Conservation (phyloP, 2,329 filamentous ascomycete genomes). For the Thelonectria rubi region DNA sequence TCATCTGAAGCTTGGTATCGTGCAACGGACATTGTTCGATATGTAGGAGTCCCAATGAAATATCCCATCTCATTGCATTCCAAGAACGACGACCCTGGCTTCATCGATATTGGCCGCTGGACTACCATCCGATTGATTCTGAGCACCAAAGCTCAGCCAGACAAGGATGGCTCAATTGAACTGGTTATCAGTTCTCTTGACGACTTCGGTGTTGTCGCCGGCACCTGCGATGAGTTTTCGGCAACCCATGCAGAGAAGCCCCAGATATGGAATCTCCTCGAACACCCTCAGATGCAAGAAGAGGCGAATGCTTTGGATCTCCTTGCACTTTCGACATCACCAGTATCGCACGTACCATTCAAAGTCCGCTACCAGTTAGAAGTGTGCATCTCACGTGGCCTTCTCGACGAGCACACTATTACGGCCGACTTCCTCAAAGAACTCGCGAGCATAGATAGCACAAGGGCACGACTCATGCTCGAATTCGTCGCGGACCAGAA, state of each 20-base stretch:
- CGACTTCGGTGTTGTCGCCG: slow-evolving; percentile 76
- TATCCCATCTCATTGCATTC: slow-evolving; percentile 53
- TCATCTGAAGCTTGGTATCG: slow-evolving; percentile 58
- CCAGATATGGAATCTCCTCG: slow-evolving; percentile 46
- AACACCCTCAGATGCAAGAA: slow-evolving; percentile 33
- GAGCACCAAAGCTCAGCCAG: slow-evolving; percentile 21
- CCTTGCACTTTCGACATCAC: slow-evolving; percentile 33
- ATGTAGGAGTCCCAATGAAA: slow-evolving; percentile 44
- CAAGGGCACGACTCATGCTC: slow-evolving; percentile 71
- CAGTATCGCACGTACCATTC: slow-evolving; percentile 65
- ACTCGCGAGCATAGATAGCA: slow-evolving; percentile 57
- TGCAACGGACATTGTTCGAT: slow-evolving; percentile 55
- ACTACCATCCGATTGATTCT: slow-evolving; percentile 62
- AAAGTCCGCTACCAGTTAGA: slow-evolving; percentile 89
- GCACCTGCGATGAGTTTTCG: slow-evolving; percentile 53
- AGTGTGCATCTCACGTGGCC: slow-evolving; percentile 84
- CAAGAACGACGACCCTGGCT: slow-evolving; percentile 45
- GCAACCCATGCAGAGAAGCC: slow-evolving; percentile 41
- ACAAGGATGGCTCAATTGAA: slow-evolving; percentile 46
- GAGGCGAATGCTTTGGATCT: slow-evolving; percentile 42
- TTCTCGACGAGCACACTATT: slow-evolving; percentile 80
- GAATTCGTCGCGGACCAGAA: slow-evolving; percentile 77
- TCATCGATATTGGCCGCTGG: slow-evolving; percentile 66
- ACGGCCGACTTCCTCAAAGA: slow-evolving; percentile 70
- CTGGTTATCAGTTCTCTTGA: slow-evolving; percentile 63